Conservation (phyloP, 108 stramenopile species). For the Cyclotella baltica region DNA sequence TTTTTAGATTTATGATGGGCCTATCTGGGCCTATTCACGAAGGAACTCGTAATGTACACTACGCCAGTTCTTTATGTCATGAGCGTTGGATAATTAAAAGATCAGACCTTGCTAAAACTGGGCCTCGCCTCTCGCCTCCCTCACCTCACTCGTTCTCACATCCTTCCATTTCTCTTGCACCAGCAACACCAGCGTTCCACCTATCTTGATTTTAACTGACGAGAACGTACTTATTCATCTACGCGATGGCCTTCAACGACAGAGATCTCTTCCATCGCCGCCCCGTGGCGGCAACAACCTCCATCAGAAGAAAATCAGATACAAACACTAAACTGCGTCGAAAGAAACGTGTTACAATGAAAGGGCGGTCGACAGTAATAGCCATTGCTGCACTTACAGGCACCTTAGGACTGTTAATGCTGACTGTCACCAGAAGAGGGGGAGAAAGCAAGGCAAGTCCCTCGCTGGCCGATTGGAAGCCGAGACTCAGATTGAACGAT, state of each 20-base stretch:
- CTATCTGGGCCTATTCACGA: not conserved
- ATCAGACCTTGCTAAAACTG: conserved; percentile 3
- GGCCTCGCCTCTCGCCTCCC: no score
- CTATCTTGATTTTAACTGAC: not conserved
- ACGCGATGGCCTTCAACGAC: conserved; percentile 9
- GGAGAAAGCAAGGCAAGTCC: no score
- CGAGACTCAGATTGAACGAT: not conserved
- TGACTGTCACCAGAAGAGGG: not conserved
- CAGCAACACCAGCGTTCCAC: no score
- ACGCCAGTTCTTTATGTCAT: not conserved
- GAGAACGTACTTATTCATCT: not conserved
- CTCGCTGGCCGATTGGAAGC: not conserved
- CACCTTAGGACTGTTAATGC: not conserved
- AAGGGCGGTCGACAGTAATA: not conserved
- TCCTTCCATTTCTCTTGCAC: not conserved
- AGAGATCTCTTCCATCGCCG: conserved; percentile 24
- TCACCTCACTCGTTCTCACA: not conserved
- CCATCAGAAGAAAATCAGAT: not conserved
- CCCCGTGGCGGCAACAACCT: not conserved
- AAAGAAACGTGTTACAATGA: conserved; percentile 2
- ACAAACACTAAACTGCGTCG: not conserved
- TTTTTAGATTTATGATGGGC: not conserved
- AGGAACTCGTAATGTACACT: no score
- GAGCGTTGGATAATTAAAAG: not conserved
- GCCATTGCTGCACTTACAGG: not conserved